Evolutionary conservation across 768 basidiomycete genomes (phyloP).

Genomic region (Serendipita sp.): DNA sequence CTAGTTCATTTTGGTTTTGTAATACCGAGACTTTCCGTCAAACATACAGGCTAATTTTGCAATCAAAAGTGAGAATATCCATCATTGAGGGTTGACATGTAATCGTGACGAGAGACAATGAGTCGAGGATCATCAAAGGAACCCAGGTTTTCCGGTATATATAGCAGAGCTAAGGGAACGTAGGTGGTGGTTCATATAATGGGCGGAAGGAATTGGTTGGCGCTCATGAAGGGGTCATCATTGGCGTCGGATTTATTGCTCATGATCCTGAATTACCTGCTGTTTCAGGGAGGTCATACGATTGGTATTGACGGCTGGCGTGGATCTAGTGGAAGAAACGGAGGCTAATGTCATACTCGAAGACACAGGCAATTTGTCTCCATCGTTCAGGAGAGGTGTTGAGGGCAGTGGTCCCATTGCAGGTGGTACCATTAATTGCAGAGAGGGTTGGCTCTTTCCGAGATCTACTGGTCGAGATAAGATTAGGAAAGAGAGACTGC

Average conservation of each 20-base stretch:
- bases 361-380: not conserved
- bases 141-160: not conserved
- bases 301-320: not conserved
- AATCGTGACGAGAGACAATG: not conserved
- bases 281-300: constrained; percentile 34
- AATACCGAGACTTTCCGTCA: too few relatives aligned
- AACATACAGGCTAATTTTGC: too few relatives aligned
- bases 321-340: constrained; percentile 16
- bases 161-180: constrained; percentile 11
- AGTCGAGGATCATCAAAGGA: not conserved
- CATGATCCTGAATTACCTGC: constrained; percentile 41
- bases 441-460: not conserved
- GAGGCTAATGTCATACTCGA: not conserved
- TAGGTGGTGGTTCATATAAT: constrained; percentile 21
- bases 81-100: not conserved
- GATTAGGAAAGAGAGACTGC: constrained; percentile 23
- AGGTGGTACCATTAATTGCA: constrained; percentile 24
- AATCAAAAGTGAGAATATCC: too few relatives aligned
- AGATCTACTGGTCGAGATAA: constrained; percentile 29
- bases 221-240: not conserved
- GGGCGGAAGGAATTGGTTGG: not conserved
- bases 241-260: constrained; percentile 20
- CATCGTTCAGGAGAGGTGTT: constrained; percentile 7
- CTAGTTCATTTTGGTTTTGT: too few relatives aligned
- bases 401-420: constrained; percentile 27